A percentile compares a stretch with the other conserved stretches of the same genome.
Evolutionary conservation across 805 yeast genomes (phyloP).

Genomic region (Kluyveromyces wickerhamii): DNA sequence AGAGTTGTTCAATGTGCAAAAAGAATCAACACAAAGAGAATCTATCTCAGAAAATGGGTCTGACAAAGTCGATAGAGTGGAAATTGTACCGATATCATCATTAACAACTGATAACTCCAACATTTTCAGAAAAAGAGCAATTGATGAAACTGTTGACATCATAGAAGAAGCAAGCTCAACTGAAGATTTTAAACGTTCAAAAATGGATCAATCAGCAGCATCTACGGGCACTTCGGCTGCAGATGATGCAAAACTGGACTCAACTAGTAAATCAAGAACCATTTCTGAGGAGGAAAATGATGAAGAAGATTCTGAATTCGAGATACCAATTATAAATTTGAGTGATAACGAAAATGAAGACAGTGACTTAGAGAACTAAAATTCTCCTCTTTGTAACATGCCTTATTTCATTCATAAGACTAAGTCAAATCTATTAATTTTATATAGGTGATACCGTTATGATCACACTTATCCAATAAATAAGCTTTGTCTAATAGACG

Average conservation of each 20-base stretch:
- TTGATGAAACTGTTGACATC: constrained; percentile 5
- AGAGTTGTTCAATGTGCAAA: constrained; percentile 9
- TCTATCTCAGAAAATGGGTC: too few relatives aligned
- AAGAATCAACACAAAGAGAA: constrained; percentile 13
- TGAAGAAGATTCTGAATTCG: constrained; percentile 23
- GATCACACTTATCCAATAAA: constrained; percentile 1
- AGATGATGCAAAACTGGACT: neutral
- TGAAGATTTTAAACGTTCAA: neutral
- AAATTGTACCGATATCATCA: too few relatives aligned
- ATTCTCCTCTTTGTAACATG: neutral
- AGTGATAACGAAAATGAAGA: constrained; percentile 16
- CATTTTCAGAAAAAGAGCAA: constrained; percentile 12
- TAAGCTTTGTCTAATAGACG: constrained; percentile 4
- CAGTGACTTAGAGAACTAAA: too few relatives aligned
- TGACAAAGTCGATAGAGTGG: too few relatives aligned
- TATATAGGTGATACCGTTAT: constrained; percentile 9
- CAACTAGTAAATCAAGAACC: neutral
- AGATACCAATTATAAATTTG: constrained; percentile 24
- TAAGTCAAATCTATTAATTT: constrained; percentile 14
- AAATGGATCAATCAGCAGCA: too few relatives aligned
- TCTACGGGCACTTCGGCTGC: too few relatives aligned
- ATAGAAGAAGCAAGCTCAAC: neutral
- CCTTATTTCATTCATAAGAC: neutral
- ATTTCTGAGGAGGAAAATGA: neutral
- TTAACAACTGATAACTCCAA: constrained; percentile 7